Evolutionary conservation across 306 rosid genomes (phyloP), one percentile per base, ranked within the genome.

Genomic region (Astragalus glycyphyllos): DNA sequence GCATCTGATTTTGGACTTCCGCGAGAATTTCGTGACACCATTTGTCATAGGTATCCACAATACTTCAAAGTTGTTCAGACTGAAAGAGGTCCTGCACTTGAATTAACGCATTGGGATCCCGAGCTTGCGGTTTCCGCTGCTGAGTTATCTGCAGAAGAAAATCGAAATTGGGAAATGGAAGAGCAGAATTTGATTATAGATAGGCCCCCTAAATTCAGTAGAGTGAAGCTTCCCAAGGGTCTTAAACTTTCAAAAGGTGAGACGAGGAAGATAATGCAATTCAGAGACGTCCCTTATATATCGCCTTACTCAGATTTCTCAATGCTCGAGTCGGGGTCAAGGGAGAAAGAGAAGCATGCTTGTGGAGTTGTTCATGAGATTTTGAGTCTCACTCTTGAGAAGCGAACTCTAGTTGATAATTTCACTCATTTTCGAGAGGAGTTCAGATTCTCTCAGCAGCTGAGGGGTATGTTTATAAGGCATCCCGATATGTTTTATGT

Each of bases 401-500:
- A 89, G 71, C 85, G 88, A 70, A 86, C 88, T 14, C 92, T 92
- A 38, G 87, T 92, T 13, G 96, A 92, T 79, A 89, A 89, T 85
- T 82, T 92, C 29, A 92, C 98, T 60, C 98, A 92, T 83, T 92
- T 92, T 66, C 84, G 96, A 12, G 98, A 92, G 79, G 98, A 92
- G 84, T 92, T 89, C 74, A 79, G 90, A 73, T 92, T 92, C 76
- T 92, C 98, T 46, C 98, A 87, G 86, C 95, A 87, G 80, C 17
- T 87, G 69, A 84, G 98, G 61, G 98, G 96, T 10, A 84, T 92
- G 98, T 69, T 92, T 67, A 86, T 89, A 44, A 86, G 98, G 85
- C 98, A 92, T 78, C 98, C 98, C 1, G 96, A 92, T 72, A 83
- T 89, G 95, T 87, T 92, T 74, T 92, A 92, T 55, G 87, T 92